phyloP scores from a whole-genome alignment of 1,284 basidiomycete genomes.

The Cryptococcus maquisensis region DNA sequence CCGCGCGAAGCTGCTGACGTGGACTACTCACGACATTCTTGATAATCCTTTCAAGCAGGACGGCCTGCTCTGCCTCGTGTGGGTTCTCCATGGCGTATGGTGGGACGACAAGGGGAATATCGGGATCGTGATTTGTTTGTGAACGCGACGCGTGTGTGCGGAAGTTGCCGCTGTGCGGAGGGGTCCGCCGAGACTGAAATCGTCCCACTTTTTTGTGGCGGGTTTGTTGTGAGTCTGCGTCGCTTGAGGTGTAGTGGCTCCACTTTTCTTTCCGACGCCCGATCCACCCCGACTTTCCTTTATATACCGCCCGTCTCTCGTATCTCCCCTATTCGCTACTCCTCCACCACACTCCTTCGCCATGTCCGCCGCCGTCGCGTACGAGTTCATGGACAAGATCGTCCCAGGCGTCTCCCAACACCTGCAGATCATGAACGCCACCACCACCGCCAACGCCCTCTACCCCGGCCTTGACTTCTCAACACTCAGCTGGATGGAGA shows the following conservation, averaged over 20 bases:
- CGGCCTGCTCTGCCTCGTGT: slow-evolving; percentile 83
- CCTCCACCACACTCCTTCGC: slow-evolving; percentile 1
- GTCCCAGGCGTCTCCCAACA: slow-evolving; percentile 40
- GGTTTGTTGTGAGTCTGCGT: background rate
- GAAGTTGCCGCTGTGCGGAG: background rate
- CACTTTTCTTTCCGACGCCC: slow-evolving; percentile 1
- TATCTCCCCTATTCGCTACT: slow-evolving; percentile 7
- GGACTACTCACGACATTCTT: slow-evolving; percentile 66
- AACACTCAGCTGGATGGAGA: slow-evolving; percentile 69
- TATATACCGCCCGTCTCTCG: background rate
- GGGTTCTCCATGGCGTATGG: slow-evolving; percentile 70
- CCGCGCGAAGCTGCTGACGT: background rate
- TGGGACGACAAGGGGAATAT: background rate
- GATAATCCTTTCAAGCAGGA: slow-evolving; percentile 80
- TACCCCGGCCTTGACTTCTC: slow-evolving; percentile 57
- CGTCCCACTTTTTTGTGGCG: slow-evolving; percentile 7
- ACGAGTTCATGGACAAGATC: slow-evolving; percentile 41
- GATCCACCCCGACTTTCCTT: slow-evolving; percentile 19
- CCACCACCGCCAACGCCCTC: slow-evolving; percentile 39
- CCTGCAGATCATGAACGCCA: slow-evolving; percentile 39
- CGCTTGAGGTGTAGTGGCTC: background rate
- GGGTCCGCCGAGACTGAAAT: background rate
- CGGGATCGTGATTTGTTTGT: background rate
- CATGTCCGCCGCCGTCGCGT: slow-evolving; percentile 31
- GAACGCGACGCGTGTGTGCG: background rate